These are phyloP conservation scores for Pythium rhizo-oryzae DNA, from an alignment of 352 stramenopile species.

Conservation along the genomic window DNA sequence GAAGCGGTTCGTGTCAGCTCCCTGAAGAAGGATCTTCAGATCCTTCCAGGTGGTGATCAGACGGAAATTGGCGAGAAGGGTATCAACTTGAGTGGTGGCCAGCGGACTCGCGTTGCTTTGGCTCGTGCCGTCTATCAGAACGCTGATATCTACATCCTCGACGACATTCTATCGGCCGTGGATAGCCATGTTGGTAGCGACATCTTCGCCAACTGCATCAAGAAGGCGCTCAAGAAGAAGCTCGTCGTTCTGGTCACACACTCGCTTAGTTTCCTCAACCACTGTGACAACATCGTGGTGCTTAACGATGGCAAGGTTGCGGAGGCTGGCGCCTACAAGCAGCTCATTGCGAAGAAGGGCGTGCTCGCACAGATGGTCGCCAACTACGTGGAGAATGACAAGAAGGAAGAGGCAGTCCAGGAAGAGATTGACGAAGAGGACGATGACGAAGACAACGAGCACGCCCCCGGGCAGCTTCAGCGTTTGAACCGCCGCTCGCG, in stretches of 20 bases:
- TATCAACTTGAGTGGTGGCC: slow-evolving; percentile 97
- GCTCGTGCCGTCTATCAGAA: slow-evolving; percentile 94
- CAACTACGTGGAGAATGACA: slow-evolving; percentile 65
- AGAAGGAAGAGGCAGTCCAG: slow-evolving; percentile 42
- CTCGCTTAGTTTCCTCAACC: slow-evolving; percentile 80
- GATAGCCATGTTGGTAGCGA: slow-evolving; percentile 96
- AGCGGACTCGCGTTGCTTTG: slow-evolving; percentile 93
- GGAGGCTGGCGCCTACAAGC: slow-evolving; percentile 61
- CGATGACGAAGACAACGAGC: slow-evolving; percentile 40
- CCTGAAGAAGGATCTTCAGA: slow-evolving; percentile 86
- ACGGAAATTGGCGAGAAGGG: slow-evolving; percentile 99
- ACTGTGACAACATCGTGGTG: slow-evolving; percentile 61
- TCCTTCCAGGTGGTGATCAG: slow-evolving; percentile 92
- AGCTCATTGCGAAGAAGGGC: slow-evolving; percentile 55
- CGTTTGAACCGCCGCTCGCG: slow-evolving; percentile 47
- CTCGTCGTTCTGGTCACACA: slow-evolving; percentile 95
- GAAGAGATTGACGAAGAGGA: slow-evolving; percentile 29
- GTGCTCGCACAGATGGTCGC: slow-evolving; percentile 66
- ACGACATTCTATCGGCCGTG: slow-evolving; percentile 96
- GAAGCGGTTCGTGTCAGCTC: slow-evolving; percentile 61
- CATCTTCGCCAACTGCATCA: slow-evolving; percentile 96
- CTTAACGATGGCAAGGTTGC: slow-evolving; percentile 60
- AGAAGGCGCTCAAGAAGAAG: slow-evolving; percentile 75
- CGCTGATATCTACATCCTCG: slow-evolving; percentile 95
- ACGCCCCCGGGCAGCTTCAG: slow-evolving; percentile 16